Conservation (phyloP, 2,329 filamentous ascomycete species). For the Fusarium musae region DNA sequence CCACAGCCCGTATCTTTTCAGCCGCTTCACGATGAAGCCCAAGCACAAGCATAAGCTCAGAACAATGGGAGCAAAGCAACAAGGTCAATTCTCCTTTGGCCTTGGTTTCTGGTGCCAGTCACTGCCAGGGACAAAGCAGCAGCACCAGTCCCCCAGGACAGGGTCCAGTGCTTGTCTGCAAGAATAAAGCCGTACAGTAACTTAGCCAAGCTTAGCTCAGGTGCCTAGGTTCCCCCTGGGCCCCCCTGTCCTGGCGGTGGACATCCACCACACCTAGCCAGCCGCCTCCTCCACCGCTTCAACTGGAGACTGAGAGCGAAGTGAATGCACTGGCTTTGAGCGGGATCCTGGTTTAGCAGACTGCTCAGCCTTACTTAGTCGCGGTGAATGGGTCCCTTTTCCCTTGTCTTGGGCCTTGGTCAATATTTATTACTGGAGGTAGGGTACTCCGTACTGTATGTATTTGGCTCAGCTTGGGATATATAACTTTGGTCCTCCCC, state of each 20-base stretch:
- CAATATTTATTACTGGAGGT: constrained; percentile 37
- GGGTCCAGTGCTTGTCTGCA: constrained; percentile 36
- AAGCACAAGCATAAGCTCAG: background rate
- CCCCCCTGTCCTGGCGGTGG: constrained; percentile 32
- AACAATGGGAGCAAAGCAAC: background rate
- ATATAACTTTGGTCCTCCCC: constrained; percentile 42
- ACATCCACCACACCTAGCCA: constrained; percentile 41
- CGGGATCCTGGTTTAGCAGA: constrained; percentile 37
- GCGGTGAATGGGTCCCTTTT: constrained; percentile 32
- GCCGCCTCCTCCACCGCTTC: constrained; percentile 39
- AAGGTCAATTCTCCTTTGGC: background rate
- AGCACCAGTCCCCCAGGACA: constrained; percentile 2
- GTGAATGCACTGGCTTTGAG: constrained; percentile 21
- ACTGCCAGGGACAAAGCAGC: constrained; percentile 14
- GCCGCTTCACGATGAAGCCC: background rate
- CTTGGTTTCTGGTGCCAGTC: background rate
- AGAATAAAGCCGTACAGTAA: constrained; percentile 37
- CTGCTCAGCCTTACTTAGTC: constrained; percentile 46
- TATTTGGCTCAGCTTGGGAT: constrained; percentile 33
- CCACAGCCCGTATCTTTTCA: constrained; percentile 29
- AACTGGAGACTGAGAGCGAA: constrained; percentile 1
- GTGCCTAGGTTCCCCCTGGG: constrained; percentile 30
- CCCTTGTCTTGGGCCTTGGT: constrained; percentile 38
- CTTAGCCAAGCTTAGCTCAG: constrained; percentile 33
- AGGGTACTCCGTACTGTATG: constrained; percentile 13